Percentiles rank a stretch among this genome's conserved stretches.
Conservation (phyloP, 768 basidiomycete species). For the Agrocybe praecox region DNA sequence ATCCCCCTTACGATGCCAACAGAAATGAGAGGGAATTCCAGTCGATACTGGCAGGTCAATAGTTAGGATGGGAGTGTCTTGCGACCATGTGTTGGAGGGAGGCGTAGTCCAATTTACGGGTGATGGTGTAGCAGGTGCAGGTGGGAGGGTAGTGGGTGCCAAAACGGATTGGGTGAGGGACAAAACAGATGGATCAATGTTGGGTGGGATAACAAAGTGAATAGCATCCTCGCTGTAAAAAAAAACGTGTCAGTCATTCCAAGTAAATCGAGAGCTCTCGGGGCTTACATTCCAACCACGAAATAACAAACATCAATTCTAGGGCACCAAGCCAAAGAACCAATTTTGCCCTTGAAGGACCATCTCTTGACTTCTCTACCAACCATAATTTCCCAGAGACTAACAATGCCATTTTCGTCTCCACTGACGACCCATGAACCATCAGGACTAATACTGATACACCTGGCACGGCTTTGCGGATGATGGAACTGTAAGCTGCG, state of each 20-base stretch:
- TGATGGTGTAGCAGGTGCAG: conserved; percentile 56
- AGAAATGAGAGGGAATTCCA: conserved; percentile 75
- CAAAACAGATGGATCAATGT: conserved; percentile 61
- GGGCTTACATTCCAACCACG: conserved; percentile 74
- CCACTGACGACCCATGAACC: conserved; percentile 93
- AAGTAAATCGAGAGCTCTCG: conserved; percentile 4
- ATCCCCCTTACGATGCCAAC: conserved; percentile 95
- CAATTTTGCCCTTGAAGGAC: conserved; percentile 79
- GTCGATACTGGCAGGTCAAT: conserved; percentile 65
- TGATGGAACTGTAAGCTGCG: conserved; percentile 74
- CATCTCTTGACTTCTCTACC: conserved; percentile 89
- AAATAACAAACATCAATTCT: conserved; percentile 80
- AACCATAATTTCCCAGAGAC: conserved; percentile 90
- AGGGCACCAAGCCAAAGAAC: conserved; percentile 93
- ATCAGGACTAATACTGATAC: conserved; percentile 80
- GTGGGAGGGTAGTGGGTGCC: conserved; percentile 66
- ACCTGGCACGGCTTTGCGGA: conserved; percentile 66
- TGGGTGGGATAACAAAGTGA: conserved; percentile 80
- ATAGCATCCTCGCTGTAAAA: conserved; percentile 75
- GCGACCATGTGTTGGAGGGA: conserved; percentile 44
- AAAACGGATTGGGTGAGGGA: conserved; percentile 63
- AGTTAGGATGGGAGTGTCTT: conserved; percentile 61
- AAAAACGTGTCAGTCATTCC: conserved; percentile 11
- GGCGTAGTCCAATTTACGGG: conserved; percentile 70
- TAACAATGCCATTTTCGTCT: conserved; percentile 84